Conservation (phyloP, 345 rosid genomes). For the Cardiospermum halicacabum region DNA sequence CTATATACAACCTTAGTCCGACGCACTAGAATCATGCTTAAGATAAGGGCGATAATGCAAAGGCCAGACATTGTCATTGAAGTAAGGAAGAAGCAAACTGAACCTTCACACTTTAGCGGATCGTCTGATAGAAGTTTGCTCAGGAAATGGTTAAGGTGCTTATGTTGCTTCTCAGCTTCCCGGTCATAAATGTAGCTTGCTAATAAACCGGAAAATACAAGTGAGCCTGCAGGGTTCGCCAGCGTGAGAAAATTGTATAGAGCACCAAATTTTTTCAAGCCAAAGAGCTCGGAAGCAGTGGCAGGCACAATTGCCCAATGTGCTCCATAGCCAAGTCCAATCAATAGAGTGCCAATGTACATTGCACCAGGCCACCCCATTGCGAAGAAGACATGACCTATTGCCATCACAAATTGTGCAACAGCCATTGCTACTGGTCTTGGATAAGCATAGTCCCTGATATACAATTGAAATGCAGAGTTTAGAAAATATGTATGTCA, state of each 20-base stretch:
- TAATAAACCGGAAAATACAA: slow-evolving; percentile 82
- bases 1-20: slow-evolving; percentile 80
- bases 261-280: slow-evolving; percentile 89
- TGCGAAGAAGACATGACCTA: slow-evolving; percentile 86
- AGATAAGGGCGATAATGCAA: slow-evolving; percentile 59
- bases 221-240: slow-evolving; percentile 95
- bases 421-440: slow-evolving; percentile 78
- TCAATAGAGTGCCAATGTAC: slow-evolving; percentile 83
- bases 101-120: slow-evolving; percentile 64
- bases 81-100: slow-evolving; percentile 88
- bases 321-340: slow-evolving; percentile 95
- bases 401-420: slow-evolving; percentile 82
- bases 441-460: slow-evolving; percentile 87
- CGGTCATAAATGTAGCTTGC: slow-evolving; percentile 85
- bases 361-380: slow-evolving; percentile 93
- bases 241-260: slow-evolving; percentile 92
- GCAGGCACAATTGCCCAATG: slow-evolving; percentile 99
- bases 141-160: slow-evolving; percentile 26
- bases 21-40: slow-evolving; percentile 85
- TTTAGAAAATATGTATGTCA: slow-evolving; percentile 13
- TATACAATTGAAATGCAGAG: slow-evolving; percentile 10
- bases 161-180: slow-evolving; percentile 85
- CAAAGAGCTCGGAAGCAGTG: slow-evolving; percentile 93
- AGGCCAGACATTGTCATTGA: slow-evolving; percentile 91
- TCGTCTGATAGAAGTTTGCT: slow-evolving; percentile 37